These are phyloP conservation scores for Begonia masoniana DNA, from an alignment of 306 rosid genomes.

Conservation along the genomic window DNA sequence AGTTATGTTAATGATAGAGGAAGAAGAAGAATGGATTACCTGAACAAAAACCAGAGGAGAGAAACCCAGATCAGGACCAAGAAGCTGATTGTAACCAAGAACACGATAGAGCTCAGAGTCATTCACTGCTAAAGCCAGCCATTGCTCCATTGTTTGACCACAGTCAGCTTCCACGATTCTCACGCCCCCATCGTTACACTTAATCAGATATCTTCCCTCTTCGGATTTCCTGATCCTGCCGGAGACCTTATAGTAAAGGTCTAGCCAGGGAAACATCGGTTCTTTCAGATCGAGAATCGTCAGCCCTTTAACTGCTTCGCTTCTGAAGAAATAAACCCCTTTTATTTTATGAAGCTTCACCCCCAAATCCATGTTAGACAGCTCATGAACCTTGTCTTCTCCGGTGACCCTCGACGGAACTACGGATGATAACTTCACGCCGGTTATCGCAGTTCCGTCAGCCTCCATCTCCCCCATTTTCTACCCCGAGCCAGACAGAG, in stretches of 20 bases:
- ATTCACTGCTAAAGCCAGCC: constrained; percentile 17
- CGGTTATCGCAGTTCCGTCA: background rate
- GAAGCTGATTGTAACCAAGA: constrained; percentile 32
- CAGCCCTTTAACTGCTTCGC: constrained; percentile 33
- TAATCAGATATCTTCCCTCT: constrained; percentile 30
- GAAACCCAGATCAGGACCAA: constrained; percentile 71
- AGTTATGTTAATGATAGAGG: too few relatives aligned
- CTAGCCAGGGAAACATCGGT: constrained; percentile 44
- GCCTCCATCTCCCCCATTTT: too few relatives aligned
- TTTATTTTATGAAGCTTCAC: constrained; percentile 58
- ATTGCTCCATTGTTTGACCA: constrained; percentile 26
- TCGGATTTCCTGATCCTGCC: constrained; percentile 48
- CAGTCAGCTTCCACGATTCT: constrained; percentile 47
- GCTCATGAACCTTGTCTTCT: constrained; percentile 20
- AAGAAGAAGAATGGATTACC: too few relatives aligned
- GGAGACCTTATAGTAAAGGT: constrained; percentile 24
- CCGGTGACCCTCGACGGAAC: constrained; percentile 45
- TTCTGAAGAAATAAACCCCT: constrained; percentile 40
- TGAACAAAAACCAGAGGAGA: too few relatives aligned
- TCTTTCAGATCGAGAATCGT: constrained; percentile 31
- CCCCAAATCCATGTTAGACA: constrained; percentile 48
- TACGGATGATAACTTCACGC: constrained; percentile 35
- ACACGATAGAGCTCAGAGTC: constrained; percentile 10
- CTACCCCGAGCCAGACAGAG: too few relatives aligned
- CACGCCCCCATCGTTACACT: constrained; percentile 73